phyloP scores from a whole-genome alignment of 2,329 filamentous ascomycete species.

The Microcyclospora pomicola region DNA sequence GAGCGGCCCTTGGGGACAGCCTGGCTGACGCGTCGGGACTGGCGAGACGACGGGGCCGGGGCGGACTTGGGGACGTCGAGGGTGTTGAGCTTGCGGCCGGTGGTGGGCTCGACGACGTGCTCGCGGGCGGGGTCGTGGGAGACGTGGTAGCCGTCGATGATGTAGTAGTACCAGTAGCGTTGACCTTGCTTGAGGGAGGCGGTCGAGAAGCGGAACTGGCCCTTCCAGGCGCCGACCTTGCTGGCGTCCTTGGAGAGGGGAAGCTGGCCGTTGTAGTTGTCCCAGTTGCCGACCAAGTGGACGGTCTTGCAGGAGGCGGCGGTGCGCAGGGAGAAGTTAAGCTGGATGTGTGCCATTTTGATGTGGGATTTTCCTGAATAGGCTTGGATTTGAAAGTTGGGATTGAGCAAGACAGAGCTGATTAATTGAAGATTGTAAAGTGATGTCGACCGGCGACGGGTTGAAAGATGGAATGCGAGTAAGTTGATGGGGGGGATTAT shows the following conservation, averaged over 20 bases:
- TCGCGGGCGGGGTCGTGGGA: slow-evolving; percentile 87
- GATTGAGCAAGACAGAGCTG: slow-evolving; percentile 36
- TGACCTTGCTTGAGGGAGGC: slow-evolving; percentile 72
- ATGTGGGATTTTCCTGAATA: slow-evolving; percentile 6
- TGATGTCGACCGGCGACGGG: slow-evolving; percentile 22
- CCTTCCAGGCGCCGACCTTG: slow-evolving; percentile 86
- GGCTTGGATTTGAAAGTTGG: slow-evolving; percentile 13
- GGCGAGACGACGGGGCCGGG: slow-evolving; percentile 32
- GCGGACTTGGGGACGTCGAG: slow-evolving; percentile 66
- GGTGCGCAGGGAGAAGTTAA: slow-evolving; percentile 91
- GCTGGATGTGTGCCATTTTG: slow-evolving; percentile 74
- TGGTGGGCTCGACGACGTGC: slow-evolving; percentile 88
- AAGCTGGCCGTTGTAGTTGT: slow-evolving; percentile 89
- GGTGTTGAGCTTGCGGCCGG: slow-evolving; percentile 92
- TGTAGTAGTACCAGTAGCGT: slow-evolving; percentile 99
- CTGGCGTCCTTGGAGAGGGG: slow-evolving; percentile 75
- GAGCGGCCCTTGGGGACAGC: slow-evolving; percentile 75
- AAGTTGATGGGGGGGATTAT: slow-evolving; percentile 14
- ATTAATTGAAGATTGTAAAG: slow-evolving; percentile 25
- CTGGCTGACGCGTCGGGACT: slow-evolving; percentile 36
- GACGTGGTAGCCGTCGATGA: slow-evolving; percentile 97
- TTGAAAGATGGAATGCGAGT: slow-evolving; percentile 7
- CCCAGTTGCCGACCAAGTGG: slow-evolving; percentile 95
- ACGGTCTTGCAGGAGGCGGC: slow-evolving; percentile 95
- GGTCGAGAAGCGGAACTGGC: slow-evolving; percentile 90